Percentiles rank a stretch among this genome's conserved stretches.
Evolutionary conservation across 2,329 filamentous ascomycete species (phyloP).

Genomic region (Botrytis porri): DNA sequence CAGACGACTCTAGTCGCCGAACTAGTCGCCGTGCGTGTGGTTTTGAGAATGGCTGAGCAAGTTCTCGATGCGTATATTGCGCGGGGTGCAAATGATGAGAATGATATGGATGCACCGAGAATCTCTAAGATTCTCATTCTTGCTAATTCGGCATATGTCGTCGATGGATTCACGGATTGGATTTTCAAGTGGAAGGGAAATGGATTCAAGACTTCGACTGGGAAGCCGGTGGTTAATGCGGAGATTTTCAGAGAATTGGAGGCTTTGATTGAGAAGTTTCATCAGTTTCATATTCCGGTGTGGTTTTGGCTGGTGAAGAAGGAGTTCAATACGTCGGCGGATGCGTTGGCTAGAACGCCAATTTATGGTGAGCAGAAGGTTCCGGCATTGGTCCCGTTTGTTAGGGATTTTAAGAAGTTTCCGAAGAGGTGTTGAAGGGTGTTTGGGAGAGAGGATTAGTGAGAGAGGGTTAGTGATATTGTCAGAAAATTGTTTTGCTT

Average conservation of each 20-base stretch:
- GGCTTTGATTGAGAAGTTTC: constrained; percentile 2
- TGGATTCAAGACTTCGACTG: constrained; percentile 33
- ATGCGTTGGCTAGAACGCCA: constrained; percentile 11
- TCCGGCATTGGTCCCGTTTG: neutral
- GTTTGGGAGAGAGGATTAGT: neutral
- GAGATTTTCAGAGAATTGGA: constrained; percentile 17
- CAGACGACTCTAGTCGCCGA: constrained; percentile 2
- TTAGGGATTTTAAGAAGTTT: neutral
- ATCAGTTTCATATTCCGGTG: constrained; percentile 12
- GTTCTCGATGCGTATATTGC: neutral
- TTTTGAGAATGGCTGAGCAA: neutral
- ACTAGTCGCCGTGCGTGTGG: neutral
- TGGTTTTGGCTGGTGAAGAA: constrained; percentile 23
- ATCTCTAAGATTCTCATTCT: constrained; percentile 28
- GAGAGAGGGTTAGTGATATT: neutral
- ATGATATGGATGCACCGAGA: neutral
- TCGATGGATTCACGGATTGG: constrained; percentile 37
- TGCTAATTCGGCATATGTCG: constrained; percentile 40
- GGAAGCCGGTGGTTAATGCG: constrained; percentile 22
- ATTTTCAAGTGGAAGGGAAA: constrained; percentile 38
- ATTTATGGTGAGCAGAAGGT: neutral
- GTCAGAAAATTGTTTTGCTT: neutral
- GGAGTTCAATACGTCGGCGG: constrained; percentile 10
- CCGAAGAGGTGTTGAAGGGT: neutral
- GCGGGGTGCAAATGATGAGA: neutral